Conservation (phyloP, 108 stramenopile genomes). For the Nitzschia sp. region DNA sequence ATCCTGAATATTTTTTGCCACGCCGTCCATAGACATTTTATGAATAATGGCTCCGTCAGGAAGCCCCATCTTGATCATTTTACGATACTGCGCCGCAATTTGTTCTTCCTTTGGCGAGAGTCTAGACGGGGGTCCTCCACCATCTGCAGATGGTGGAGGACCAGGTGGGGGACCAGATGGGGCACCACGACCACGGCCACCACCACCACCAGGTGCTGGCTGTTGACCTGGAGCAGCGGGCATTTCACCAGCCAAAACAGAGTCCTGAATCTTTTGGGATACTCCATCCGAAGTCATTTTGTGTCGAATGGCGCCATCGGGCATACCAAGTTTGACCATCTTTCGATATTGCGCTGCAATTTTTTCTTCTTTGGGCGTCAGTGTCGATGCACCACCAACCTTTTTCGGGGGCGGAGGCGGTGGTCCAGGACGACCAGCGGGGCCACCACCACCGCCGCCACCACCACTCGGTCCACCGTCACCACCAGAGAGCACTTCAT, state of each 20-base stretch:
- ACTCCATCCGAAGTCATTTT: constrained; percentile 31
- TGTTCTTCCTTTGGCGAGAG: constrained; percentile 33
- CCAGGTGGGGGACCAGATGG: not conserved
- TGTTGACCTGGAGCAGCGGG: no score
- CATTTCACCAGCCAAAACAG: constrained; percentile 20
- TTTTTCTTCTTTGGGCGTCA: constrained; percentile 30
- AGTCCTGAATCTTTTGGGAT: constrained; percentile 24
- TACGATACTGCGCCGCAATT: constrained; percentile 32
- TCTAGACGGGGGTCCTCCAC: constrained; percentile 11
- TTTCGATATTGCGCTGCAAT: constrained; percentile 33
- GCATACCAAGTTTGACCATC: constrained; percentile 39
- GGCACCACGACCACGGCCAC: not conserved
- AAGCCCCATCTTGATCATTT: constrained; percentile 40
- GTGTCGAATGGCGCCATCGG: constrained; percentile 31
- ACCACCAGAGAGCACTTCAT: constrained; percentile 21
- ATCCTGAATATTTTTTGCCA: constrained; percentile 24
- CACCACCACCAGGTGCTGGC: not conserved
- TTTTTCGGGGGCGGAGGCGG: not conserved
- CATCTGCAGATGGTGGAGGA: not conserved
- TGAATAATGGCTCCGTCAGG: constrained; percentile 37
- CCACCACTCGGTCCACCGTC: constrained; percentile 5
- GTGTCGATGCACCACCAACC: not conserved
- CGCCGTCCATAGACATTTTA: constrained; percentile 28
- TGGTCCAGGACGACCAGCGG: not conserved
- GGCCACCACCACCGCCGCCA: not conserved